phyloP scores from a whole-genome alignment of 129 eudicot species.

The Centaurea solstitialis region DNA sequence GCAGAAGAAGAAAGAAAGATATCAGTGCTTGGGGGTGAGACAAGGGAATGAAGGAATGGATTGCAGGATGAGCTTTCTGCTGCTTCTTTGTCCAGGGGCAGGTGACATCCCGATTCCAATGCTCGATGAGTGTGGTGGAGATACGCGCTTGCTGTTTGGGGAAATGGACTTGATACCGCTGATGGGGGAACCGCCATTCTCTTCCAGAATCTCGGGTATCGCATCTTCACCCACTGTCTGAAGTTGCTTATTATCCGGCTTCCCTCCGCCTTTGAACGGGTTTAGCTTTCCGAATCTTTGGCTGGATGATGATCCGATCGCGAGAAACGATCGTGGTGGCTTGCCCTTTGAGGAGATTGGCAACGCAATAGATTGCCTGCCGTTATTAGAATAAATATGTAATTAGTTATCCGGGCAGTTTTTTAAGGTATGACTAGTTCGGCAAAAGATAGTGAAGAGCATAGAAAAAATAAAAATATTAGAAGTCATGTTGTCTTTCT shows the following conservation, averaged over 20 bases:
- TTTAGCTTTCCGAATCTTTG: conserved; percentile 49
- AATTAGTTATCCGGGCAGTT: neutral
- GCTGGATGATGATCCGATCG: conserved; percentile 44
- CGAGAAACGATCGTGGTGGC: conserved; percentile 64
- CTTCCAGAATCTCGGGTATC: conserved; percentile 72
- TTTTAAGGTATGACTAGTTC: too few relatives aligned
- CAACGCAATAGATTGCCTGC: conserved; percentile 44
- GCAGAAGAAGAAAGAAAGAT: conserved; percentile 19
- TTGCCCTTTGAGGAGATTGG: conserved; percentile 68
- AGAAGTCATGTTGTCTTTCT: neutral
- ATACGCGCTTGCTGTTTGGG: conserved; percentile 89
- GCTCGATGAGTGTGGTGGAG: conserved; percentile 69
- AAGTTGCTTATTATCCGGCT: conserved; percentile 48
- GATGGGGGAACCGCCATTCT: conserved; percentile 43
- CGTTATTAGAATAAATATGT: neutral
- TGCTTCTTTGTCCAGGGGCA: conserved; percentile 62
- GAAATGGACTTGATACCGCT: conserved; percentile 70
- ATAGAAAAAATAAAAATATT: neutral
- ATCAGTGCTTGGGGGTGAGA: conserved; percentile 72
- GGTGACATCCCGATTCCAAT: conserved; percentile 39
- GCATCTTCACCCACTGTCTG: conserved; percentile 57
- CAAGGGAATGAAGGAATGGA: conserved; percentile 94
- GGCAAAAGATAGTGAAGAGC: neutral
- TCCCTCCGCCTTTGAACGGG: conserved; percentile 40
- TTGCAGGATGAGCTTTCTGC: conserved; percentile 80